A percentile compares a stretch with the other conserved stretches of the same genome.
Evolutionary conservation across 768 basidiomycete genomes (phyloP).

Genomic region (Russula foetens): DNA sequence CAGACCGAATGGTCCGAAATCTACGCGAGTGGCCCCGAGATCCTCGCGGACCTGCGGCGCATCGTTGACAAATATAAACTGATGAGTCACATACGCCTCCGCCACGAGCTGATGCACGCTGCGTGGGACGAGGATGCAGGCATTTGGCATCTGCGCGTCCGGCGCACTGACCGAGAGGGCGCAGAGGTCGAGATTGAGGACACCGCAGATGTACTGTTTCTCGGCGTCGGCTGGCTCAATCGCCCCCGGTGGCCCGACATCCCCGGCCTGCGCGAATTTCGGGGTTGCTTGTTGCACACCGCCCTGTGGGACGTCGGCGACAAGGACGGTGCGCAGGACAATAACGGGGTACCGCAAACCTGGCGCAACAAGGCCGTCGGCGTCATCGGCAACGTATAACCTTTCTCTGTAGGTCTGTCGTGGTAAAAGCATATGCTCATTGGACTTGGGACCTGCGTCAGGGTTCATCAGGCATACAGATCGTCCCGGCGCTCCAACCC

Average conservation of each 20-base stretch:
- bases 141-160: slow-evolving; percentile 5
- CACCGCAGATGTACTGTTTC: slow-evolving; percentile 48
- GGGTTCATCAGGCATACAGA: slow-evolving; percentile 58
- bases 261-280: slow-evolving; percentile 44
- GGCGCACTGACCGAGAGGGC: background rate
- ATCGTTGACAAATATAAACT: slow-evolving; percentile 53
- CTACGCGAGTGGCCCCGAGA: slow-evolving; percentile 30
- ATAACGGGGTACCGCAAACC: slow-evolving; percentile 29
- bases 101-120: slow-evolving; percentile 30
- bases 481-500: slow-evolving; percentile 49
- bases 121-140: slow-evolving; percentile 6
- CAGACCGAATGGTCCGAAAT: slow-evolving; percentile 18
- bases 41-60: slow-evolving; percentile 43
- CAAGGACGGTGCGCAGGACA: slow-evolving; percentile 28
- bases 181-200: slow-evolving; percentile 36
- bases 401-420: slow-evolving; percentile 4
- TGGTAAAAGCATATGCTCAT: too few relatives aligned
- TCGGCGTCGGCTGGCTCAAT: slow-evolving; percentile 44
- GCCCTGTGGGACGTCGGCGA: slow-evolving; percentile 38
- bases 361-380: slow-evolving; percentile 49
- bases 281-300: slow-evolving; percentile 54
- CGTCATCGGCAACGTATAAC: slow-evolving; percentile 53
- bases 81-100: slow-evolving; percentile 43
- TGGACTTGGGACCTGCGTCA: slow-evolving; percentile 19
- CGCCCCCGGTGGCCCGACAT: slow-evolving; percentile 66